Base-by-base conservation (phyloP, 2,329 filamentous ascomycete species). In the Venturiaceae sp. region DNA sequence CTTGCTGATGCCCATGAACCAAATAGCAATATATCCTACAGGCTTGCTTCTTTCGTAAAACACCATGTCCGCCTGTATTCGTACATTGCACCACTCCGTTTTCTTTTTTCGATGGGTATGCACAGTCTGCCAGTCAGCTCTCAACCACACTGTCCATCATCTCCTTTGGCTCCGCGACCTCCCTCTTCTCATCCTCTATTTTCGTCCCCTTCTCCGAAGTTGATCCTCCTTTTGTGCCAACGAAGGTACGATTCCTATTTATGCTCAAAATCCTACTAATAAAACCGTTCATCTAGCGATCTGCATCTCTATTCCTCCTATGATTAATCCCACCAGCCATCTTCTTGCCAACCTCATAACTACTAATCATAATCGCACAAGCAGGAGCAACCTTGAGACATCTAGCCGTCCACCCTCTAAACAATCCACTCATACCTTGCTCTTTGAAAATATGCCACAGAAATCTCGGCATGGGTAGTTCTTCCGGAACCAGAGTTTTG, bases 351-450 rank as follows among this genome's bases (percentile, higher is more conserved):
- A 97, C 83, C 72, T 99, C 94, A 71, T 97, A 99, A 69, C 87
- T 96, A 69, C 90, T 95, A 69, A 99, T 97, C 94, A 99, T 99
- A 69, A 99, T 97, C 30, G 94, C 94, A 73, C 94, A 99, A 0
- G 92, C 90, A 1, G 94, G 94, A 1, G 94, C 92, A 5, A 99
- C 92, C 71, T 97, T 97, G 61, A 97, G 77, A 64, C 90, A 95
- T 39, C 94, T 81, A 0, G 94, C 91, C 26, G 90, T 86, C 90
- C 92, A 96, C 46, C 94, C 94, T 65, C 80, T 88, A 82, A 95
- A 97, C 5, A 99, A 75, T 0, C 94, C 94, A 1, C 82, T 70
- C 16, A 84, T 70, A 1, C 94, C 94, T 72, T 97, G 92, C 57
- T 87, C 87, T 65, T 83, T 81, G 76, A 92, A 95, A 55, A 99